phyloP scores from a whole-genome alignment of 1,284 basidiomycete species.

The Cryptococcus wingfieldii region DNA sequence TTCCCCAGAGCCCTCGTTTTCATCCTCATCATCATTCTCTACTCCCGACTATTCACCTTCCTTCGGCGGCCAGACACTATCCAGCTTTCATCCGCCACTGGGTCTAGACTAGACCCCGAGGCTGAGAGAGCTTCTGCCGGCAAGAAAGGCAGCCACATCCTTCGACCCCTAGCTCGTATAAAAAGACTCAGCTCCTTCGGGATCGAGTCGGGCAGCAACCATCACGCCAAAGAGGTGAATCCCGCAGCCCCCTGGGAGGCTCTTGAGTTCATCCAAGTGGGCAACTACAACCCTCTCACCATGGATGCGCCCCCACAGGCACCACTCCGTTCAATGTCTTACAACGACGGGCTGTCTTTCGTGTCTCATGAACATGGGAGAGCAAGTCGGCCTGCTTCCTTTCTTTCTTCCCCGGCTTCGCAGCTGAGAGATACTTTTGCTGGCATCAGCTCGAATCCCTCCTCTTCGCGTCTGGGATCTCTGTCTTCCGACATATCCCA shows the following conservation, averaged over 20 bases:
- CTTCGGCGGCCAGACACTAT: slow-evolving; percentile 44
- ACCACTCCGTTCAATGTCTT: no score
- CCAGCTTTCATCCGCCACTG: slow-evolving; percentile 23
- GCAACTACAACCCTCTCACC: slow-evolving; percentile 4
- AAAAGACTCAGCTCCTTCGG: slow-evolving; percentile 4
- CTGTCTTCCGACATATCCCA: no score
- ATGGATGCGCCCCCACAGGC: not conserved
- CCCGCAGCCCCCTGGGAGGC: slow-evolving; percentile 37
- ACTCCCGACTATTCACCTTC: slow-evolving; percentile 39
- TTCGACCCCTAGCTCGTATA: slow-evolving; percentile 10
- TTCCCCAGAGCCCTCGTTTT: slow-evolving; percentile 44
- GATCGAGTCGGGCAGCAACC: no score
- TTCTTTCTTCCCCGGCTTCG: no score
- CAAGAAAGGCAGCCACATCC: not conserved
- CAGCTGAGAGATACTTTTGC: no score
- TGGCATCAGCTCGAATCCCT: no score
- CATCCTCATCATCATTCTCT: slow-evolving; percentile 32
- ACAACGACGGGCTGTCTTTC: no score
- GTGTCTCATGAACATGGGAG: no score
- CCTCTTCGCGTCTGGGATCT: no score
- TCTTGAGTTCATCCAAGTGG: slow-evolving; percentile 33
- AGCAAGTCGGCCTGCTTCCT: no score
- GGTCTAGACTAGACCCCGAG: no score
- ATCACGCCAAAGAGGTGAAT: slow-evolving; percentile 8
- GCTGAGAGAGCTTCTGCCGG: not conserved